Conservation (phyloP, 2,329 filamentous ascomycete species). For the Trichoderma polysporum region DNA sequence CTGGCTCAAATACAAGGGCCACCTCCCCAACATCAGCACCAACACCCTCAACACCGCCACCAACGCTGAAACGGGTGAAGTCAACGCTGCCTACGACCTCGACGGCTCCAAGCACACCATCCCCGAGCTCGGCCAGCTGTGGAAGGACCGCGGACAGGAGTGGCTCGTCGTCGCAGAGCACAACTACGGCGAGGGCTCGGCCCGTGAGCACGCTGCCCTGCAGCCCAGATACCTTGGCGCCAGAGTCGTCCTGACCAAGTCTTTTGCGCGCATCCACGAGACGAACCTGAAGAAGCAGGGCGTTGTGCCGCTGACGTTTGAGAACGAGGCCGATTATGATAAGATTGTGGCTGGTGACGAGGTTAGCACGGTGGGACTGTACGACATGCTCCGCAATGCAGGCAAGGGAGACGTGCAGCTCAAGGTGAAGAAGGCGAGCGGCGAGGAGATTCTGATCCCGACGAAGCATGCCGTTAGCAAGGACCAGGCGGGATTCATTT, state of each 20-base stretch:
- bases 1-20: conserved; percentile 99
- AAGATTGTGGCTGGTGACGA: conserved; percentile 78
- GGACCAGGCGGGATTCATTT: conserved; percentile 88
- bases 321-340: conserved; percentile 84
- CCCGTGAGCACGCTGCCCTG: conserved; percentile 84
- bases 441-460: conserved; percentile 66
- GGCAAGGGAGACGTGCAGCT: conserved; percentile 77
- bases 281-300: conserved; percentile 98
- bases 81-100: conserved; percentile 87
- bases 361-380: conserved; percentile 78
- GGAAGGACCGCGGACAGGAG: conserved; percentile 71
- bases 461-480: conserved; percentile 86
- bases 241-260: conserved; percentile 79
- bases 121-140: conserved; percentile 80
- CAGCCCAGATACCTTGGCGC: conserved; percentile 90
- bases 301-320: conserved; percentile 90
- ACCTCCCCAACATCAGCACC: conserved; percentile 94
- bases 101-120: conserved; percentile 75
- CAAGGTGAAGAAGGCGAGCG: conserved; percentile 60
- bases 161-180: conserved; percentile 98
- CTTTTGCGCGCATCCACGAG: conserved; percentile 90
- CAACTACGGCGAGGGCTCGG: conserved; percentile 93
- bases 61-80: conserved; percentile 88
- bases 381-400: conserved; percentile 74
- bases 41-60: conserved; percentile 96